Conservation (phyloP, 2,329 filamentous ascomycete species). For the Fusarium musae region DNA sequence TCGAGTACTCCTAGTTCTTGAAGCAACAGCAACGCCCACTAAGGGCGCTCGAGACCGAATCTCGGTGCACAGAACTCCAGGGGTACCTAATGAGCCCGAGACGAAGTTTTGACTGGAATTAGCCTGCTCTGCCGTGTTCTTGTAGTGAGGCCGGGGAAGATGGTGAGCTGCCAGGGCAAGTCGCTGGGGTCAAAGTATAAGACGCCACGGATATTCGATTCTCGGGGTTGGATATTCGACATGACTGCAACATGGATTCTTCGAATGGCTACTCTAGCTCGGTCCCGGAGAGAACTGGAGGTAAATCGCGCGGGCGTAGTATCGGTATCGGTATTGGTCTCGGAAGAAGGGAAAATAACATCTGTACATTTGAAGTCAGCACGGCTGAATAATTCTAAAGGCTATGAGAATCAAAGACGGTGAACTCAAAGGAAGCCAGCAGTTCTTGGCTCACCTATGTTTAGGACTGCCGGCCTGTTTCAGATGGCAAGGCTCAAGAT, state of each 20-base stretch:
- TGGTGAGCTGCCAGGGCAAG: background rate
- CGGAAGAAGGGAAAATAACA: background rate
- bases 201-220: background rate
- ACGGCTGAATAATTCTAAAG: background rate
- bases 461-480: background rate
- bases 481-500: background rate
- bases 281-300: background rate
- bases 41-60: background rate
- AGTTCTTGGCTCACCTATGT: background rate
- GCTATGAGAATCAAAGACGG: too few relatives aligned
- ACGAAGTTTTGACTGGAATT: background rate
- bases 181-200: background rate
- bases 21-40: background rate
- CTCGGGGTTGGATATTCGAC: background rate
- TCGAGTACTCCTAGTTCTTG: background rate
- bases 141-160: fast-evolving
- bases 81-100: background rate
- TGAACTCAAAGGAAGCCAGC: background rate
- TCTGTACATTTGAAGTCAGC: background rate
- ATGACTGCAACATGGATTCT: background rate
- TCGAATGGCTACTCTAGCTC: background rate
- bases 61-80: background rate
- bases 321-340: background rate
- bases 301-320: background rate
- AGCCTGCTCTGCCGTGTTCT: background rate